Percentiles rank a stretch among this genome's conserved stretches.
phyloP scores from a whole-genome alignment of 2,329 filamentous ascomycete genomes.

The Ceratocystis cacaofunesta region DNA sequence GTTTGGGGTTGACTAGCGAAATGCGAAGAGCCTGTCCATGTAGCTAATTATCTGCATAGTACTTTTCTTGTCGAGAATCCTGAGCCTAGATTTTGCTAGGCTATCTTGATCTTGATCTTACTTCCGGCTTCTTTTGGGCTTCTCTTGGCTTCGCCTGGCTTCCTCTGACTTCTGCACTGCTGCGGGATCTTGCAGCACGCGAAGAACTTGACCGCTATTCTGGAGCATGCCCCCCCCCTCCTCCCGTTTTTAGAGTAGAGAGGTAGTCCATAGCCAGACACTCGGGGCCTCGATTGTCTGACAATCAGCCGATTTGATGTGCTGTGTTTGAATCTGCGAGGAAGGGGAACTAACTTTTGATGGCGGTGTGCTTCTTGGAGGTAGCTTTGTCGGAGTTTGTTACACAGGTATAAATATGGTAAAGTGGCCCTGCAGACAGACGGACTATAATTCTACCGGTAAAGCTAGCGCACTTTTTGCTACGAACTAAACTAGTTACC shows the following conservation, averaged over 20 bases:
- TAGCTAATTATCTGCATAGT: neutral
- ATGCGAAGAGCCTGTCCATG: neutral
- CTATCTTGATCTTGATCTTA: neutral
- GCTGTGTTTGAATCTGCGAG: neutral
- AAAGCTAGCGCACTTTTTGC: neutral
- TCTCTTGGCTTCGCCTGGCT: neutral
- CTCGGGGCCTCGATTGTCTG: neutral
- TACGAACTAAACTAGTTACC: too few species aligned
- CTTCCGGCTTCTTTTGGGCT: neutral
- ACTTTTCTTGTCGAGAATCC: neutral
- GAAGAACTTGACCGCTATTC: constrained; percentile 1
- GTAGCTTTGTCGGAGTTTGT: neutral
- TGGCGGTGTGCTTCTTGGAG: neutral
- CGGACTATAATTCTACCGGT: neutral
- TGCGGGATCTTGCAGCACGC: neutral
- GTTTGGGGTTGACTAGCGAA: neutral
- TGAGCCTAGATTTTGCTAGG: neutral
- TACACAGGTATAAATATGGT: neutral
- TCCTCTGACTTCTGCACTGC: neutral
- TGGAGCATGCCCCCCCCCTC: neutral
- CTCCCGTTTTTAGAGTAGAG: neutral
- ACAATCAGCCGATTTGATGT: neutral
- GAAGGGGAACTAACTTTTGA: neutral
- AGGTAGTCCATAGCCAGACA: neutral
- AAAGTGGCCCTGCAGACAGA: neutral